Conservation (phyloP, 768 basidiomycete species). For the Trametes cinnabarina region DNA sequence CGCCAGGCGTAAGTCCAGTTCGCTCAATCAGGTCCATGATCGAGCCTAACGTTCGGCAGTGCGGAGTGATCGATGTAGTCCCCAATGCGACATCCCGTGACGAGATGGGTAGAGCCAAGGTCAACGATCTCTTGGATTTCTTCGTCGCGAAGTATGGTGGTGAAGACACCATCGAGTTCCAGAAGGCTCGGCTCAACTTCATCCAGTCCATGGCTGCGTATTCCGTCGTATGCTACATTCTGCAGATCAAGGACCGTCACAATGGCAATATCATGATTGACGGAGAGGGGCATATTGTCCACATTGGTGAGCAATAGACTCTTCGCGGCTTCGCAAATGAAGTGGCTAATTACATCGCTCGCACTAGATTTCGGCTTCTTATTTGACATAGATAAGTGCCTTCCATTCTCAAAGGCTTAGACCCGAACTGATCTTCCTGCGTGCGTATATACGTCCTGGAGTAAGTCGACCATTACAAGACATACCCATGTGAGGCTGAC, state of each 20-base stretch:
- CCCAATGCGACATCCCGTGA: constrained; percentile 97
- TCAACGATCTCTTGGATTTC: constrained; percentile 93
- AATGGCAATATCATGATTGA: constrained; percentile 99
- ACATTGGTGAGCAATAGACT: constrained; percentile 88
- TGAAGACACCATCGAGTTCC: constrained; percentile 85
- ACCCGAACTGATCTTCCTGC: not conserved
- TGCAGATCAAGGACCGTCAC: constrained; percentile 98
- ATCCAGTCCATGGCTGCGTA: constrained; percentile 99
- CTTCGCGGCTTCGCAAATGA: too few species aligned
- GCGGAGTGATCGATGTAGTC: constrained; percentile 97
- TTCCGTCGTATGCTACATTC: constrained; percentile 94
- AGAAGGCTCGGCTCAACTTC: constrained; percentile 90
- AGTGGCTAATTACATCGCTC: too few species aligned
- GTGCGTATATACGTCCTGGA: constrained; percentile 59
- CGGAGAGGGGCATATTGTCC: constrained; percentile 93
- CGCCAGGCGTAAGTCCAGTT: constrained; percentile 71
- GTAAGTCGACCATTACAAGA: constrained; percentile 38
- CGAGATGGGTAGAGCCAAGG: constrained; percentile 98
- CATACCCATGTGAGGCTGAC: constrained; percentile 1
- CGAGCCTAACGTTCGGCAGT: constrained; percentile 46
- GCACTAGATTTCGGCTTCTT: constrained; percentile 88
- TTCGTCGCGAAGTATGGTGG: constrained; percentile 93
- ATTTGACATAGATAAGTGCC: constrained; percentile 94
- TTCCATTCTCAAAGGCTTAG: not conserved
- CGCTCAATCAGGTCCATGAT: not conserved